Conservation (phyloP, 2,329 filamentous ascomycete genomes). For the Colletotrichum sp. region DNA sequence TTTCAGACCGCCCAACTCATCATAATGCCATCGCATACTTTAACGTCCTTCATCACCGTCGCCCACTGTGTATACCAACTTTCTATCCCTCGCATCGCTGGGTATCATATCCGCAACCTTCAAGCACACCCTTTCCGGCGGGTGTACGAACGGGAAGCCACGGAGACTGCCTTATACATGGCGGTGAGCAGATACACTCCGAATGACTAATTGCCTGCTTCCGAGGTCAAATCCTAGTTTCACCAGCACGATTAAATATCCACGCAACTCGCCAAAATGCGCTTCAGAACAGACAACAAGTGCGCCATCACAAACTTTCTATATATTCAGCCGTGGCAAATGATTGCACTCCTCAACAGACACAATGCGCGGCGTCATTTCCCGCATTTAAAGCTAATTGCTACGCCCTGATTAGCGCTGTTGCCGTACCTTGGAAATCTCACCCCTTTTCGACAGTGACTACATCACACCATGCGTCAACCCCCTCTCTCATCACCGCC, state of each 20-base stretch:
- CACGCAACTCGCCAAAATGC: fast-evolving
- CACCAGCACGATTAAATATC: neutral
- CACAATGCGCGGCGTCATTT: fast-evolving
- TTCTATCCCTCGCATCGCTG: no score
- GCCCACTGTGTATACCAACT: no score
- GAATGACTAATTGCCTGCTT: neutral
- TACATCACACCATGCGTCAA: neutral
- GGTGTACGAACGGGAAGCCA: no score
- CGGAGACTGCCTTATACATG: no score
- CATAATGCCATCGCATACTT: no score
- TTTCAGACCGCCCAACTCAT: no score
- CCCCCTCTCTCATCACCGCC: neutral
- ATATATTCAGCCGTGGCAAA: neutral
- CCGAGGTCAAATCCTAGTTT: fast-evolving
- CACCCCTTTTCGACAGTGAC: neutral
- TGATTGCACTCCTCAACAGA: neutral
- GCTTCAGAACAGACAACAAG: neutral
- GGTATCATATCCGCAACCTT: no score
- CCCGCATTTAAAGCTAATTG: neutral
- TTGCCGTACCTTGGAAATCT: fast-evolving
- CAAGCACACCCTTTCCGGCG: no score
- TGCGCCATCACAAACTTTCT: neutral
- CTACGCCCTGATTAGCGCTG: fast-evolving
- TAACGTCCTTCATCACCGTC: no score
- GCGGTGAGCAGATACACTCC: no score